Base-by-base conservation (phyloP, 108 stramenopile genomes). In the Fragilariopsis cylindrus region DNA sequence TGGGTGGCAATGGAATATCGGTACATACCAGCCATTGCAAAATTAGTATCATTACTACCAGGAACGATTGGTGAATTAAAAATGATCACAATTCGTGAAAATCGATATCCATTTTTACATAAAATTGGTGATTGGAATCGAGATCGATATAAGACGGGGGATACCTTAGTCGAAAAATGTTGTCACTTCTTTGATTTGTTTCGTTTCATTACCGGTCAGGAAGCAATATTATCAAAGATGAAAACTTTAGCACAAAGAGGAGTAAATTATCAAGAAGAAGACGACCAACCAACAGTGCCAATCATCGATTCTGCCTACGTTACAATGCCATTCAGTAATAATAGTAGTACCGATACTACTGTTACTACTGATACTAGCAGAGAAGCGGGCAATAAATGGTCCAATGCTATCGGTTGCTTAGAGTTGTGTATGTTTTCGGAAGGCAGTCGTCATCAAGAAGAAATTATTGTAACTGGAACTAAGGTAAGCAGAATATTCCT, bases 1-100 rank as follows among this genome's bases (percentile, higher is more conserved):
- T 94, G 93, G 93, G 82, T 90, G 30, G 93, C 90, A n/a, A 94
- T 94, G 93, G 93, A 94, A 69, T 94, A 94, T 75, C 76, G 93
- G 7, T 94, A 87, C 68, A 94, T 94, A 72, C 93, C 93, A 3
- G 93, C 93, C 1, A 87, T 94, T 68, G 82, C 85, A 18, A 91
- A 92, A 69, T 69, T 94, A 13, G 41, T 89, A 45, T 79, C 82
- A 46, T 76, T 92, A 44, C 70, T 89, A 3, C 89, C 89, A 15
- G 74, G 81, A 19, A 30, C 30, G 2, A 82, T 94, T 68, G 93
- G 93, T 0, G 84, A 88, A 7, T 74, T 94, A 57, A 91, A 92
- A 71, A 92, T 89, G 84, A 80, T 90, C 12, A 87, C 90, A 8
- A 94, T 94, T 53, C 84, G 93, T 9, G 93, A 94, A 62, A 94